These are phyloP conservation scores for Nyctanthes arbortristis DNA, from an alignment of 257 asterid species.

Conservation along the genomic window DNA sequence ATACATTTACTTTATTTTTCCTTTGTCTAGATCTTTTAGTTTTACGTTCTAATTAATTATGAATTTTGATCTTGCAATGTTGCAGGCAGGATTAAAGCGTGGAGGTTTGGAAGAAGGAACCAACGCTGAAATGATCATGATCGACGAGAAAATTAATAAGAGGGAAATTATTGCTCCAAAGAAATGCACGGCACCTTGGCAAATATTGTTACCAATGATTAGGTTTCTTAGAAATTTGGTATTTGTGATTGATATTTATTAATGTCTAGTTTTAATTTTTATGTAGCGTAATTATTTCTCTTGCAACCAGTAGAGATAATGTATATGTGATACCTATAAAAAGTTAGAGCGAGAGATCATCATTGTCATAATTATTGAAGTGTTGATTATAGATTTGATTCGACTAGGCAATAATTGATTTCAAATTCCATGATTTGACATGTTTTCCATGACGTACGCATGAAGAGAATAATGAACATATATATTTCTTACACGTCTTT, in stretches of 20 bases:
- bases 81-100: constrained; percentile 30
- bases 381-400: background rate
- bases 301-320: too few relatives aligned
- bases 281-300: too few relatives aligned
- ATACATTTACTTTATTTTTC: background rate
- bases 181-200: background rate
- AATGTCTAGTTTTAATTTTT: too few relatives aligned
- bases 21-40: background rate
- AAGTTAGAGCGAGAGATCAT: background rate
- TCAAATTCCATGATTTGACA: background rate
- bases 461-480: too few relatives aligned
- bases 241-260: too few relatives aligned
- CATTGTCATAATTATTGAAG: too few relatives aligned
- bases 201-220: background rate
- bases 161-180: background rate
- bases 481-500: background rate
- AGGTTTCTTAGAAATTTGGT: background rate
- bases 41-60: background rate
- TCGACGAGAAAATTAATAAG: constrained; percentile 3
- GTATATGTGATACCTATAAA: too few relatives aligned
- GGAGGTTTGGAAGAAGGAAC: constrained; percentile 43
- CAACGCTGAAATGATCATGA: constrained; percentile 28
- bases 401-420: background rate
- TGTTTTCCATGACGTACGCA: too few relatives aligned
- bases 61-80: too few relatives aligned